Conservation (phyloP, 805 yeast genomes). For the Sugiyamaella lignohabitans region DNA sequence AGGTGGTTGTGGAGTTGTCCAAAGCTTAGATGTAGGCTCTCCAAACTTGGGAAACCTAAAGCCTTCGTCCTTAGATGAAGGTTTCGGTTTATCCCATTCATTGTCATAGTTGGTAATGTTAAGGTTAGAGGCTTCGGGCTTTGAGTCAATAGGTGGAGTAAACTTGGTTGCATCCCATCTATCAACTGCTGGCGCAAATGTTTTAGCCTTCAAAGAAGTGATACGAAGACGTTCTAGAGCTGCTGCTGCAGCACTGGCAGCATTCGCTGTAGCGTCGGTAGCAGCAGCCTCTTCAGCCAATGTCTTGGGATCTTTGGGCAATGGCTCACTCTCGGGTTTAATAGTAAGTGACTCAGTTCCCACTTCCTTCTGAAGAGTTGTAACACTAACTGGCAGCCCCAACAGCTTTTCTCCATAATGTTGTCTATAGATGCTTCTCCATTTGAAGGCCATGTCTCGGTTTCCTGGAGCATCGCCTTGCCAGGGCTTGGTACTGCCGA, state of each 20-base stretch:
- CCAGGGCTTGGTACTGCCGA: constrained; percentile 38
- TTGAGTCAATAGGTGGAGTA: constrained; percentile 22
- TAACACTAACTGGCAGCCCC: not conserved
- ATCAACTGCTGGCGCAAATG: constrained; percentile 17
- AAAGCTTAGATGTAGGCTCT: not conserved
- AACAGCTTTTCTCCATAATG: constrained; percentile 4
- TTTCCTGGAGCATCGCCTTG: constrained; percentile 9
- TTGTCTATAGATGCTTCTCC: constrained; percentile 15
- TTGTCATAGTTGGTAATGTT: constrained; percentile 12
- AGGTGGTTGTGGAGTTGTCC: constrained; percentile 13
- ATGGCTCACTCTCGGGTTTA: not conserved
- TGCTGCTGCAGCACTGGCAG: not conserved
- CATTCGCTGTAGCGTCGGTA: not conserved
- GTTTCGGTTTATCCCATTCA: constrained; percentile 13
- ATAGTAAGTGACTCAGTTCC: not conserved
- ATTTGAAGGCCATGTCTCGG: constrained; percentile 14
- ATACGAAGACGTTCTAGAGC: not conserved
- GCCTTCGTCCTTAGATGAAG: not conserved
- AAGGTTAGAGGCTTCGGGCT: constrained; percentile 24
- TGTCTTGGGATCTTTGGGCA: not conserved
- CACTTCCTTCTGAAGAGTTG: not conserved
- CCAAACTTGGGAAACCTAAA: constrained; percentile 8
- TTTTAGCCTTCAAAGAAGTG: not conserved
- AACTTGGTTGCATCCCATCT: constrained; percentile 27
- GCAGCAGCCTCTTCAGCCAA: not conserved